Evolutionary conservation across 768 basidiomycete species (phyloP).

Genomic region (Naganishia vaughanmartiniae): DNA sequence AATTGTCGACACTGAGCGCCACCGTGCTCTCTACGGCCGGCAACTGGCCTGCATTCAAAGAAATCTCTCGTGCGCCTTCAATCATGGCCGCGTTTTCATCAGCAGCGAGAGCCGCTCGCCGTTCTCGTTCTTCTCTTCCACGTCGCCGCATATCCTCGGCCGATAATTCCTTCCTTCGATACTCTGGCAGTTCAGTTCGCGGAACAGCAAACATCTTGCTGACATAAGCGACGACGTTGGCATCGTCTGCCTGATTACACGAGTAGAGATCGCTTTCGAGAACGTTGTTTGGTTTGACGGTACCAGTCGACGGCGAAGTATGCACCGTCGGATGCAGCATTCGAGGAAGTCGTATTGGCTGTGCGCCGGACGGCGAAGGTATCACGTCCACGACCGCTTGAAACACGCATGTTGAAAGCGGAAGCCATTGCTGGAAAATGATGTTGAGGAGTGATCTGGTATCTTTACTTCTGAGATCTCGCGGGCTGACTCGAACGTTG

Average conservation of each 20-base stretch:
- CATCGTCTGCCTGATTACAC: slow-evolving; percentile 62
- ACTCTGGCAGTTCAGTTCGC: slow-evolving; percentile 76
- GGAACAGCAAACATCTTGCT: slow-evolving; percentile 98
- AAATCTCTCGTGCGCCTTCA: slow-evolving; percentile 37
- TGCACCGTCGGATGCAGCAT: slow-evolving; percentile 81
- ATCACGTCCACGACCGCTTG: slow-evolving; percentile 88
- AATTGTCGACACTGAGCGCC: slow-evolving; percentile 45
- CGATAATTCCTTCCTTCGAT: slow-evolving; percentile 70
- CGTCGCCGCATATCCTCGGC: slow-evolving; percentile 77
- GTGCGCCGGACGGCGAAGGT: slow-evolving; percentile 80
- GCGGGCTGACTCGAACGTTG: slow-evolving; percentile 74
- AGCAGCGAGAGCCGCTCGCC: slow-evolving; percentile 39
- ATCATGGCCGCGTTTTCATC: slow-evolving; percentile 28
- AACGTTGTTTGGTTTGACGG: slow-evolving; percentile 66
- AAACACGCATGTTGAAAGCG: slow-evolving; percentile 86
- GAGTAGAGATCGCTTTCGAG: slow-evolving; percentile 79
- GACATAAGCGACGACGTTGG: slow-evolving; percentile 76
- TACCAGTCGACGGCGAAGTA: slow-evolving; percentile 52
- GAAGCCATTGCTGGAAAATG: slow-evolving; percentile 94
- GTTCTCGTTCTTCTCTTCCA: slow-evolving; percentile 57
- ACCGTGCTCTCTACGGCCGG: slow-evolving; percentile 34
- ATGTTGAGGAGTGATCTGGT: slow-evolving; percentile 74
- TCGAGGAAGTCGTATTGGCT: slow-evolving; percentile 77
- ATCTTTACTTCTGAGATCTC: slow-evolving; percentile 90
- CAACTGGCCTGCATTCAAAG: slow-evolving; percentile 36